Evolutionary conservation across 169 alveolate genomes (phyloP), one percentile per base, ranked within the genome.

Genomic region (Besnoitia besnoiti): DNA sequence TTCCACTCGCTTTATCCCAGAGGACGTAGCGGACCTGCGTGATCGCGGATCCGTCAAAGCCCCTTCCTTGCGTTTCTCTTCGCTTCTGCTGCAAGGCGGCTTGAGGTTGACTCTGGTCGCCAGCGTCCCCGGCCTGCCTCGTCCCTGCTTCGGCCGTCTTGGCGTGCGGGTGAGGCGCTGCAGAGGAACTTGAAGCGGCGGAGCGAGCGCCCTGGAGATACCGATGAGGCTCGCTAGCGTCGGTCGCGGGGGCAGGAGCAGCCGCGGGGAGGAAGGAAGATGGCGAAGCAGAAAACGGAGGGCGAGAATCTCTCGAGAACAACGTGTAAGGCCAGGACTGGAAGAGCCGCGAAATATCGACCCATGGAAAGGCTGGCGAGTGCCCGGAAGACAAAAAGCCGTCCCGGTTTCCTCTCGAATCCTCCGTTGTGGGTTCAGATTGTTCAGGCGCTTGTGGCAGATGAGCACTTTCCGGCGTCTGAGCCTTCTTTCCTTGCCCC

Each of bases 21-120:
- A 55, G 73, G 73, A 55, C 73, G 73, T 55, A 55, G 73, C 73
- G 73, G 73, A 55, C 73, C 30, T 55, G 73, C 16, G 73, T 55
- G 73, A 55, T 24, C 7, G 73, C 73, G 30, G 73, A 55, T 21
- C 73, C 73, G 73, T 55, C 35, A 33, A 55, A 55, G 30, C 73
- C 27, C 27, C 73, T 55, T 12, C 73, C 73, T 24, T 55, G 16
- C 33, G 27, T 3, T 27, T 55, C 73, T 27, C 0, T 27, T 55
- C 73, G 73, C 0, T 10, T 55, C 27, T 55, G 5, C 33, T 55
- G 33, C 19, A 44, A 24, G 3, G 14, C 44, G 42, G 80, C 44
- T 8, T 67, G 46, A 7, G n/a, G 80, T 3, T 8, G 14, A 19
- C 80, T 67, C 40, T 33, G 19, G 16, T 67, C 44, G 40, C 46